These are phyloP conservation scores for Trametes versicolor DNA, from an alignment of 1,284 basidiomycete genomes.

Conservation along the genomic window DNA sequence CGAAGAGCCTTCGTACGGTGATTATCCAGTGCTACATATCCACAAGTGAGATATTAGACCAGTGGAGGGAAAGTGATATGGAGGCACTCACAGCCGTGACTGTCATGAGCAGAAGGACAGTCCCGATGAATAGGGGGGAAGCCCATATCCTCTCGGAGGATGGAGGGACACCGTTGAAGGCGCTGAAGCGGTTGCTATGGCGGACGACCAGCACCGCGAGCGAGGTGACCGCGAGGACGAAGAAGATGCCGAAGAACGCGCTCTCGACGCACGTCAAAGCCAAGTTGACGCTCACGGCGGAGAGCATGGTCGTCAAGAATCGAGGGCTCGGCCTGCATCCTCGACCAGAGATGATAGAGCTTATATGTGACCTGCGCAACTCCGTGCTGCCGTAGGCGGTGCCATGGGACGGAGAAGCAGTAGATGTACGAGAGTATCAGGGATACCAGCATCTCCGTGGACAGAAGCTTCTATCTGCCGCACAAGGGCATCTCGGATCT, in stretches of 20 bases:
- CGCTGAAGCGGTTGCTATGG: conserved; percentile 9
- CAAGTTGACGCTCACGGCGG: conserved; percentile 18
- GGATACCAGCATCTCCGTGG: conserved; percentile 1
- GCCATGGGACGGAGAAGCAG: conserved; percentile 14
- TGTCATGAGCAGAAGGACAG: conserved; percentile 16
- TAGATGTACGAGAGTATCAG: conserved; percentile 5
- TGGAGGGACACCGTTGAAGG: neutral
- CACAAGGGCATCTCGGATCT: conserved; percentile 15
- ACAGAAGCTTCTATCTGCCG: conserved; percentile 15
- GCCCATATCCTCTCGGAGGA: conserved; percentile 12
- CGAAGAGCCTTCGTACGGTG: conserved; percentile 26
- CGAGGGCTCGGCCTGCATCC: neutral
- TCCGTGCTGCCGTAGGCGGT: neutral
- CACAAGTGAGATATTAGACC: neutral
- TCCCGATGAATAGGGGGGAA: conserved; percentile 13
- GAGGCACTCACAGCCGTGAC: conserved; percentile 13
- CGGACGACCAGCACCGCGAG: conserved; percentile 21
- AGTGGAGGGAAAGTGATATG: neutral
- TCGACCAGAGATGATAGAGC: neutral
- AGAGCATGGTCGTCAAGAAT: conserved; percentile 14
- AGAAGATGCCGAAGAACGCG: conserved; percentile 19
- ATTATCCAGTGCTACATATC: conserved; percentile 31
- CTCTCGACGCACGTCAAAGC: conserved; percentile 21
- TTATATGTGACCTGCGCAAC: conserved; percentile 7
- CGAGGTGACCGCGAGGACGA: conserved; percentile 22